Evolutionary conservation across 495 filamentous ascomycete genomes (phyloP).

Genomic region (Corynascus novoguineensis): DNA sequence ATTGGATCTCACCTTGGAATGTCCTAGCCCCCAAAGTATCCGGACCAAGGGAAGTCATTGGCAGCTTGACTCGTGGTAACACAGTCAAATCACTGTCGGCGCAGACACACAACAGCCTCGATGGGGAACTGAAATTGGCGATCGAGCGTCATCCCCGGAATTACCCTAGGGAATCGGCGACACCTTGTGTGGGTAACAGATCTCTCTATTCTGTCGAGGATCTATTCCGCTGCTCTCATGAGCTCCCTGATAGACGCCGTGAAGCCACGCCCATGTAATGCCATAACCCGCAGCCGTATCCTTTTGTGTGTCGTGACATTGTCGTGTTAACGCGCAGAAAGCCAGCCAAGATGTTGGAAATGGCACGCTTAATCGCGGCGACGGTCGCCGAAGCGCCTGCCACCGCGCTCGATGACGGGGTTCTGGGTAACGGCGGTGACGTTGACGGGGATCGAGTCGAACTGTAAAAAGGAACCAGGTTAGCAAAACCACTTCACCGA

Average conservation of each 20-base stretch:
- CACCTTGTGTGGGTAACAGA: conserved; percentile 66
- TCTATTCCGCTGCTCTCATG: conserved; percentile 42
- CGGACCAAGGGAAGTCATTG: neutral
- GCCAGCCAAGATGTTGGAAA: conserved; percentile 10
- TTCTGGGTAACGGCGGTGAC: conserved; percentile 83
- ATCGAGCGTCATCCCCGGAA: conserved; percentile 78
- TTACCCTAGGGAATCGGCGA: conserved; percentile 67
- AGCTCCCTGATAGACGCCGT: conserved; percentile 47
- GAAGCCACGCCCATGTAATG: conserved; percentile 36
- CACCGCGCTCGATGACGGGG: conserved; percentile 73
- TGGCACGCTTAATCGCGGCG: conserved; percentile 39
- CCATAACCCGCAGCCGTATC: conserved; percentile 27
- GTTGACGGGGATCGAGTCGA: conserved; percentile 95
- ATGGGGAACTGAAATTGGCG: conserved; percentile 57
- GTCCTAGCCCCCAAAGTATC: neutral
- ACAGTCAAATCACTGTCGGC: neutral
- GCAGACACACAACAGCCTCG: conserved; percentile 1
- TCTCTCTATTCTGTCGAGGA: conserved; percentile 45
- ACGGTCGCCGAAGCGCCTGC: conserved; percentile 47
- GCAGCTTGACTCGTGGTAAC: neutral
- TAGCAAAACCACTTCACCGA: conserved; percentile 13
- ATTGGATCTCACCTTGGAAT: neutral
- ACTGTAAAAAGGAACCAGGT: conserved; percentile 51
- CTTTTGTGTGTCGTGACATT: conserved; percentile 15
- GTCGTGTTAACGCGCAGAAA: conserved; percentile 15